Evolutionary conservation across 306 rosid genomes (phyloP).

Genomic region (Arachis stenosperma): DNA sequence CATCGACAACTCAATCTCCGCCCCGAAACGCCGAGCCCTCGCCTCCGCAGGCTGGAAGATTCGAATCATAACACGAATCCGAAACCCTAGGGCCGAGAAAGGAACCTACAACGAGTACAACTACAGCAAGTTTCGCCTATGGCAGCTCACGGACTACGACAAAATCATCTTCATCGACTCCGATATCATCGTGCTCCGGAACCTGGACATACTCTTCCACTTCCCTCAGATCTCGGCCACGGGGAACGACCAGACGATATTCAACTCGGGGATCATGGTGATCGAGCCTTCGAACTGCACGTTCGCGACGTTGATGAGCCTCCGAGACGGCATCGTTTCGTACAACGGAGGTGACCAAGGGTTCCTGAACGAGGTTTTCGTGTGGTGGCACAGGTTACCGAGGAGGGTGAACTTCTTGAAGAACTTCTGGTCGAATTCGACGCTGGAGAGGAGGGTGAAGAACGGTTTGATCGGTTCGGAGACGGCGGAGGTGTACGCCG

Average conservation of each 20-base stretch:
- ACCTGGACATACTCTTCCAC: constrained; percentile 75
- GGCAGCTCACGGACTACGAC: constrained; percentile 81
- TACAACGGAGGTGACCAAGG: constrained; percentile 95
- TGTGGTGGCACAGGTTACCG: constrained; percentile 94
- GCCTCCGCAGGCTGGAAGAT: constrained; percentile 68
- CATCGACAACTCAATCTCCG: constrained; percentile 62
- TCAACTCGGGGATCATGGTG: constrained; percentile 90
- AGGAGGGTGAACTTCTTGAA: constrained; percentile 73
- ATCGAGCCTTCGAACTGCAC: constrained; percentile 86
- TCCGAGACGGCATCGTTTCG: constrained; percentile 56
- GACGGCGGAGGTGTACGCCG: constrained; percentile 63
- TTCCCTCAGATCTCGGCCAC: constrained; percentile 78
- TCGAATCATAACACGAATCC: constrained; percentile 62
- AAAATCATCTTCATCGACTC: constrained; percentile 78
- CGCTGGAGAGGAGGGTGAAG: constrained; percentile 51
- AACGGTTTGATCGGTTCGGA: constrained; percentile 65
- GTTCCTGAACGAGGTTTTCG: constrained; percentile 77
- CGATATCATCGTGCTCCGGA: constrained; percentile 74
- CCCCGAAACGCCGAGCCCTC: constrained; percentile 56
- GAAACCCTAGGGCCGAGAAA: constrained; percentile 67
- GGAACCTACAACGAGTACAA: constrained; percentile 82
- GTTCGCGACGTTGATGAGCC: constrained; percentile 55
- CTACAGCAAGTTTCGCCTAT: constrained; percentile 87
- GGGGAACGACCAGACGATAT: constrained; percentile 74
- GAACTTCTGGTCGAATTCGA: constrained; percentile 77